These are phyloP conservation scores for Lichtheimia ramosa DNA, from an alignment of 371 early-diverging fungal species.

Conservation along the genomic window DNA sequence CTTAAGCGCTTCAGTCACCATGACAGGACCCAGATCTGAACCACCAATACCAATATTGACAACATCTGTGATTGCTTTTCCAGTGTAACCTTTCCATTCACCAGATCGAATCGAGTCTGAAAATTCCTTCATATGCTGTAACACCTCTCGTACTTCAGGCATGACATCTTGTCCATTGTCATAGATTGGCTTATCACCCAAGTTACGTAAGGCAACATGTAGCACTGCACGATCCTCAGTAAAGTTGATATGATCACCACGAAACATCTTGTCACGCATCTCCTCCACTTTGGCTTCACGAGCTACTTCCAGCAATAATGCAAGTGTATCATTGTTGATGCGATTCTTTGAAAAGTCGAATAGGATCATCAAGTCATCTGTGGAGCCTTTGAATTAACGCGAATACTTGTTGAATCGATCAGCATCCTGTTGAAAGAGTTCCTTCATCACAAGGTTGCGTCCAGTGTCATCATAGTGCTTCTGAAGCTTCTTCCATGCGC, in stretches of 20 bases:
- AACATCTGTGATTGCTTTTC: conserved; percentile 90
- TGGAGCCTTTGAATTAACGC: conserved; percentile 68
- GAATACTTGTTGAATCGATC: conserved; percentile 79
- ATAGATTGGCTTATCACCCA: conserved; percentile 77
- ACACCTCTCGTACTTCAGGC: conserved; percentile 92
- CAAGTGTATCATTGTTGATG: conserved; percentile 77
- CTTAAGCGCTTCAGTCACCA: conserved; percentile 97
- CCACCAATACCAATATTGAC: conserved; percentile 99
- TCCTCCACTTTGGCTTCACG: conserved; percentile 85
- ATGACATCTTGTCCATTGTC: conserved; percentile 87
- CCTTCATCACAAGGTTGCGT: conserved; percentile 72
- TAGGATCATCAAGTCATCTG: conserved; percentile 64
- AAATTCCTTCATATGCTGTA: conserved; percentile 89
- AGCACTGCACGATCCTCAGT: conserved; percentile 98
- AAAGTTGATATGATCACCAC: conserved; percentile 94
- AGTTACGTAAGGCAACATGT: conserved; percentile 94
- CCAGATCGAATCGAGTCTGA: conserved; percentile 86
- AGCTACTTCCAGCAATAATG: conserved; percentile 78
- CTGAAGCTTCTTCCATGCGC: conserved; percentile 84
- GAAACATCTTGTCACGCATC: conserved; percentile 90
- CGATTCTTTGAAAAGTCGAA: conserved; percentile 96
- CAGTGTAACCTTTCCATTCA: conserved; percentile 93
- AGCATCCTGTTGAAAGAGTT: conserved; percentile 75
- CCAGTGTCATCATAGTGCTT: conserved; percentile 79
- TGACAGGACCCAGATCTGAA: conserved; percentile 98